Conservation (phyloP, 1,284 basidiomycete species). For the Ganoderma lingzhi region DNA sequence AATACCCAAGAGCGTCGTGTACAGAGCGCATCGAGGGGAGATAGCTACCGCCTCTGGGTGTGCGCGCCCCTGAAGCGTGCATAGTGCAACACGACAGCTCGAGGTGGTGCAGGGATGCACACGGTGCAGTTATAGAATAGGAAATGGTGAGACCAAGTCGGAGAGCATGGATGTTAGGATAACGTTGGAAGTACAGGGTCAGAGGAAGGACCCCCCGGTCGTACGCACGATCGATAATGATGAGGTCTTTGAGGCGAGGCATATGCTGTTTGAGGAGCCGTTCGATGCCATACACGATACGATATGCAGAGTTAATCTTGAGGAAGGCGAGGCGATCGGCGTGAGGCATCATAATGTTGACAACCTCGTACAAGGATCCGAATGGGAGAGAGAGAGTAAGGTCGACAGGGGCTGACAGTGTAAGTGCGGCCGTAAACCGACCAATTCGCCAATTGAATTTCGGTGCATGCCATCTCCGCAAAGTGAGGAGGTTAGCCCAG, state of each 20-base stretch:
- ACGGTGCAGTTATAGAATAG: no score
- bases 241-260: background rate
- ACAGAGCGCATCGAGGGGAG: background rate
- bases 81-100: background rate
- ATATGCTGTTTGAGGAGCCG: background rate
- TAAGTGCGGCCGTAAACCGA: background rate
- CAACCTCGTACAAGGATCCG: background rate
- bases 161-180: background rate
- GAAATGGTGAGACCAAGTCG: background rate
- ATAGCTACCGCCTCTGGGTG: background rate
- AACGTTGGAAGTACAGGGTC: background rate
- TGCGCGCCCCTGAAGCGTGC: background rate
- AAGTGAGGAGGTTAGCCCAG: constrained; percentile 3
- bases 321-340: background rate
- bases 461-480: background rate
- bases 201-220: background rate
- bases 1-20: background rate
- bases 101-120: background rate
- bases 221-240: background rate
- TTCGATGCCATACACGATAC: no score
- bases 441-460: background rate
- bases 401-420: background rate
- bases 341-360: background rate
- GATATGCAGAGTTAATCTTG: background rate
- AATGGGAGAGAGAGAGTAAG: background rate